Base-by-base conservation (phyloP, 768 basidiomycete species). In the Leccinum disarticulatum region DNA sequence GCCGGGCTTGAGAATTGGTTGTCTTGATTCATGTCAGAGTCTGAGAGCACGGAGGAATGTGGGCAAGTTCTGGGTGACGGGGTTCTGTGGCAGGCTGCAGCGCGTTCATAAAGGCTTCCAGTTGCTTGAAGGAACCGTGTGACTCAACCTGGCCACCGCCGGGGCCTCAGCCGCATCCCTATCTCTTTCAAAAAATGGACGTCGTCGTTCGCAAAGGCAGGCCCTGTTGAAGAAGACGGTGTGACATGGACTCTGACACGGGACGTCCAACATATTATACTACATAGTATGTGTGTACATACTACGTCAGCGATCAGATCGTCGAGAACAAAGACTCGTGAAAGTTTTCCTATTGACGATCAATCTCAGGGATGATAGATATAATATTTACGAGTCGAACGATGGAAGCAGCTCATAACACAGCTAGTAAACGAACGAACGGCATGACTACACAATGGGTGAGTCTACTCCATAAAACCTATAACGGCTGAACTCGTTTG, bases 181-280 rank as follows among this genome's bases (percentile, higher is more conserved):
- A 85, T 78, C 46, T 80, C 79, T 67, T 82, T 88, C 56, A 90
- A 88, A 71, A 90, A 92, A 75, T 92, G 88, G 11, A 95, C 83
- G 59, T 89, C 88, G 75, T 97, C 93, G 46, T 84, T 79, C 53
- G 85, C 87, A 72, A 96, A 95, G 30, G 77, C 75, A 64, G 81
- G 82, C 38, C 38, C 17, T 55, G 79, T 77, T 56, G 82, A 81
- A 43, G 86, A 36, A 36, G 0, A 36, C 14, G 13, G 0, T 36
- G 36, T 15, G 14, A 81, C 47, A 81, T 84, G 11, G 36, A 38
- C 22, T 22, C 22, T 22, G 22, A 22, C 22, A 22, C 15, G 15
- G 79, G 70, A 51, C 22, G 61, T n/a, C 35, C 38, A 7, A 38
- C 15, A n/a, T 22, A 22, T 22, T 22, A 22, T 22, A 22, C 22